These are phyloP conservation scores for Wilhelminamyces savonicus DNA, from an alignment of 805 yeast genomes.

Conservation along the genomic window DNA sequence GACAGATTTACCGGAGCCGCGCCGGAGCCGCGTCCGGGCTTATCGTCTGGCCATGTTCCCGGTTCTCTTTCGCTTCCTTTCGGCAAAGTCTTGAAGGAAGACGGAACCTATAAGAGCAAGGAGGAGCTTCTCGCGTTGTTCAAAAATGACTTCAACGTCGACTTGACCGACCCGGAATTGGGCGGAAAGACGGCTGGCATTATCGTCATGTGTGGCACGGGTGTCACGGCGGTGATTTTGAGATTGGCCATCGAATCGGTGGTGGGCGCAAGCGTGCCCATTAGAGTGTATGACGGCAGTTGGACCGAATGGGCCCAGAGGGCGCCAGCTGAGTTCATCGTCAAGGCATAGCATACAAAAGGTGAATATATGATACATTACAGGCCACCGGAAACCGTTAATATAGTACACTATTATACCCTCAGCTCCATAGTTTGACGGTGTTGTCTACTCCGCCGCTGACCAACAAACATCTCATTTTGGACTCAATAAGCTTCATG, in stretches of 20 bases:
- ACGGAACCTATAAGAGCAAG: conserved; percentile 41
- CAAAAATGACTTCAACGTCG: conserved; percentile 23
- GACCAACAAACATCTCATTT: conserved; percentile 56
- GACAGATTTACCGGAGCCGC: conserved; percentile 72
- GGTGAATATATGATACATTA: no score
- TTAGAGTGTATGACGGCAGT: conserved; percentile 64
- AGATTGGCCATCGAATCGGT: conserved; percentile 55
- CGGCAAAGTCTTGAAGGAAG: conserved; percentile 45
- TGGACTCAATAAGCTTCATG: conserved; percentile 28
- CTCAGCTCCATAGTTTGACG: conserved; percentile 48
- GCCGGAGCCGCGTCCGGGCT: conserved; percentile 86
- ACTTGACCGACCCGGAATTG: conserved; percentile 21
- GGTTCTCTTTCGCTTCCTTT: conserved; percentile 77
- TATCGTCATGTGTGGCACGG: conserved; percentile 91
- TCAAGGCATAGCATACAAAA: conserved; percentile 25
- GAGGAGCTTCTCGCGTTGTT: conserved; percentile 45
- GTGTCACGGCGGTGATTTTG: conserved; percentile 88
- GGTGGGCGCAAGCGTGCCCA: conserved; percentile 28
- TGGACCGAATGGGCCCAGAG: conserved; percentile 86
- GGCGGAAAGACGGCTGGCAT: conserved; percentile 49
- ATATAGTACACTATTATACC: not conserved
- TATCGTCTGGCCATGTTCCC: conserved; percentile 86
- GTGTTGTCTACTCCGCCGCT: conserved; percentile 60
- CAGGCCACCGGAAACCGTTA: no score
- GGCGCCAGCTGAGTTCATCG: conserved; percentile 52